Percentiles rank a stretch among this genome's conserved stretches.
Evolutionary conservation across 768 basidiomycete species (phyloP).

Genomic region (Filobasidium wieringae): DNA sequence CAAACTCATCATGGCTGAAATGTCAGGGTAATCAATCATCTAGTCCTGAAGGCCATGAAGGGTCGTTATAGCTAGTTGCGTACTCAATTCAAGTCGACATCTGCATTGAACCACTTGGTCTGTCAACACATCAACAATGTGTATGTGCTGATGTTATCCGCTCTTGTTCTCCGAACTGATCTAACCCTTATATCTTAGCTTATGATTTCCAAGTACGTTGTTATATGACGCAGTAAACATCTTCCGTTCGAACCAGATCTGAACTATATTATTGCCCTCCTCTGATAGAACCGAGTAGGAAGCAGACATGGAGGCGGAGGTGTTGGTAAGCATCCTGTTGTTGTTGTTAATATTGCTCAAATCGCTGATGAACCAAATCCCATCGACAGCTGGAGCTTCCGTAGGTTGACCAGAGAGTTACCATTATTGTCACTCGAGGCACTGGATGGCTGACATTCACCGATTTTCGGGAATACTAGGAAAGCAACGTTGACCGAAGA

Average conservation of each 20-base stretch:
- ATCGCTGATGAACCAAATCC: background rate
- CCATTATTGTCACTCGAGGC: no score
- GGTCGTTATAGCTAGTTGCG: background rate
- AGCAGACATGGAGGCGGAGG: constrained; percentile 38
- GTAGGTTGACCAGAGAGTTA: no score
- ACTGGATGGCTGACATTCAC: no score
- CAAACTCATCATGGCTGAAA: background rate
- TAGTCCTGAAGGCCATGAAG: background rate
- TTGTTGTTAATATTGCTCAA: no score
- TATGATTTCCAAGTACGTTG: background rate
- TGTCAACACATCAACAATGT: no score
- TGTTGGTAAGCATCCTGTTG: no score
- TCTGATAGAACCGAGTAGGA: constrained; percentile 34
- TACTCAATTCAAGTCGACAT: background rate
- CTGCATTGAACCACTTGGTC: background rate
- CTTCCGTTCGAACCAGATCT: background rate
- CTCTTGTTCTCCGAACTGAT: no score
- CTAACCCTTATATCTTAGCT: background rate
- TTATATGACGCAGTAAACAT: background rate
- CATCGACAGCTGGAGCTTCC: constrained; percentile 56
- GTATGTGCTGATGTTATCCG: no score
- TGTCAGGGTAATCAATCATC: background rate
- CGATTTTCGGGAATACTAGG: no score
- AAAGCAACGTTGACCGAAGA: constrained; percentile 87
- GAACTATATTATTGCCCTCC: background rate